phyloP scores from a whole-genome alignment of 2,329 filamentous ascomycete genomes.

The Cercospora sojina region DNA sequence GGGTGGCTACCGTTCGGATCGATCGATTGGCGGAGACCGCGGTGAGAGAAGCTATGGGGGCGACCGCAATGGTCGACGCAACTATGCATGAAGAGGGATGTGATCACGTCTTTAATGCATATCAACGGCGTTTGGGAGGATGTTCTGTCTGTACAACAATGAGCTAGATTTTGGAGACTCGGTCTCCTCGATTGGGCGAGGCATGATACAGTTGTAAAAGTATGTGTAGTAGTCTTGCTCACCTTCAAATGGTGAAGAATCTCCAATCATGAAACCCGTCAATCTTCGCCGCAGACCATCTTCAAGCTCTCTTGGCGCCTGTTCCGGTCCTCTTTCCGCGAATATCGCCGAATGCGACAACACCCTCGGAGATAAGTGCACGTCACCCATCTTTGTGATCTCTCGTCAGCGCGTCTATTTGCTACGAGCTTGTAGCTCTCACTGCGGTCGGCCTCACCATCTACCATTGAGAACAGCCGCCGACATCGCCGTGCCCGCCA shows the following conservation, averaged over 20 bases:
- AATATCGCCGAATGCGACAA: neutral
- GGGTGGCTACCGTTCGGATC: neutral
- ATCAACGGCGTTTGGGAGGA: slow-evolving; percentile 11
- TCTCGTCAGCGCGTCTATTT: neutral
- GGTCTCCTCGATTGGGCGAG: neutral
- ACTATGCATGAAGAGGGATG: neutral
- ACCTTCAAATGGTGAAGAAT: slow-evolving; percentile 14
- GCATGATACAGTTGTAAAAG: slow-evolving; percentile 23
- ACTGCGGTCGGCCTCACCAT: neutral
- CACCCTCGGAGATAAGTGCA: neutral
- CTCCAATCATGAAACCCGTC: slow-evolving; percentile 18
- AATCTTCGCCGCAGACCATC: neutral
- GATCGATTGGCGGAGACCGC: neutral
- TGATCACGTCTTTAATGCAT: slow-evolving; percentile 14
- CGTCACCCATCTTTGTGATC: neutral
- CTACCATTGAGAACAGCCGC: slow-evolving; percentile 1
- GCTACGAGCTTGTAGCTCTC: neutral
- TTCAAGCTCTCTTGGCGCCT: neutral
- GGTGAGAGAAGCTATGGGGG: neutral
- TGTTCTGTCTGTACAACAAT: slow-evolving; percentile 5
- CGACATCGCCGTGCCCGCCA: slow-evolving; percentile 3
- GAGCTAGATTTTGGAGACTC: neutral
- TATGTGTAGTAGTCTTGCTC: slow-evolving; percentile 15
- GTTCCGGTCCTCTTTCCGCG: neutral
- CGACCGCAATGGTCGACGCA: neutral